Percentiles rank a stretch among this genome's conserved stretches.
Conservation (phyloP, 768 basidiomycete genomes). For the Boletus bicolor region DNA sequence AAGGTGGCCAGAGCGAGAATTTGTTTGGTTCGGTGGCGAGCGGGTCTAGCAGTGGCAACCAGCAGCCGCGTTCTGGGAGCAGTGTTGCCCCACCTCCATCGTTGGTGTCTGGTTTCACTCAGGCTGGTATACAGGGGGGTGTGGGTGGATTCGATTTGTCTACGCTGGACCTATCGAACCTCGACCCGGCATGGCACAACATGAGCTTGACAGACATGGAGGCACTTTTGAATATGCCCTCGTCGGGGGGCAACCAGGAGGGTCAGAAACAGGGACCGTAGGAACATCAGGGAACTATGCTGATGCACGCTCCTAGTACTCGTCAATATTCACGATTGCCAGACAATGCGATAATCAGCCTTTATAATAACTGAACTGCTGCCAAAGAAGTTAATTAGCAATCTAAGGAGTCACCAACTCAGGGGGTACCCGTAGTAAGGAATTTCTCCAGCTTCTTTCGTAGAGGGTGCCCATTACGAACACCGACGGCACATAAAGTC, state of each 20-base stretch:
- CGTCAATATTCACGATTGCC: not conserved
- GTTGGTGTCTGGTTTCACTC: constrained; percentile 43
- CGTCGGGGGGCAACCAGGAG: constrained; percentile 23
- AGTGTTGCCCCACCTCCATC: constrained; percentile 37
- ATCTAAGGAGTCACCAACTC: not conserved
- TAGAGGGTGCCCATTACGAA: constrained; percentile 63
- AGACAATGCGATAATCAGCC: constrained; percentile 2
- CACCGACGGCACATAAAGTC: constrained; percentile 49
- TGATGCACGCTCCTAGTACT: constrained; percentile 1
- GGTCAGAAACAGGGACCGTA: constrained; percentile 24
- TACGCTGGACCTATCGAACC: constrained; percentile 43
- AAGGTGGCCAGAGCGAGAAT: constrained; percentile 15
- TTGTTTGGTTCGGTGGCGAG: constrained; percentile 30
- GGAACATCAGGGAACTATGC: not conserved
- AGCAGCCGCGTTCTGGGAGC: constrained; percentile 13
- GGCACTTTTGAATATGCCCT: constrained; percentile 46
- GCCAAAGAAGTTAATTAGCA: not conserved
- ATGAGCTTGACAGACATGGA: constrained; percentile 56
- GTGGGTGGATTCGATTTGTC: constrained; percentile 47
- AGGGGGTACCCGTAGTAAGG: constrained; percentile 22
- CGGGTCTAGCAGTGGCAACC: constrained; percentile 15
- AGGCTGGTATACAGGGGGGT: constrained; percentile 17
- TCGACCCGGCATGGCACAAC: constrained; percentile 41
- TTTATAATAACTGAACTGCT: not conserved
- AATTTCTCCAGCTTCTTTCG: constrained; percentile 67